Percentiles rank a stretch among this genome's conserved stretches.
Evolutionary conservation across 768 basidiomycete genomes (phyloP).

Genomic region (Calvatia gigantea): DNA sequence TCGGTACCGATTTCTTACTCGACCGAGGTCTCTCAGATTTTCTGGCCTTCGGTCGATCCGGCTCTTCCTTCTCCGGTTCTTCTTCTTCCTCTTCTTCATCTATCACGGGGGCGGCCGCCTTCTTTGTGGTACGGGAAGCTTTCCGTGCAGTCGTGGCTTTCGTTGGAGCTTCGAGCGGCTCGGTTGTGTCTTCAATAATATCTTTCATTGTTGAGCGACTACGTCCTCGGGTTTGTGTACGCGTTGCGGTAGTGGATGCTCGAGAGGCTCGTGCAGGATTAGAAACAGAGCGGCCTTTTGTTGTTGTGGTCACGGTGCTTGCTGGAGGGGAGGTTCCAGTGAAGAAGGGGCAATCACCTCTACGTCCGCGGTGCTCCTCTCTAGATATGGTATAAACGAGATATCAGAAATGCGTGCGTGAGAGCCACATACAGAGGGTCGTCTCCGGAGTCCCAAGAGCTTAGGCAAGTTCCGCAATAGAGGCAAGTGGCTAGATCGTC

Average conservation of each 20-base stretch:
- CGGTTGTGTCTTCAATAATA: constrained; percentile 6
- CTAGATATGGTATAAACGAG: constrained; percentile 22
- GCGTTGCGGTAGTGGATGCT: constrained; percentile 24
- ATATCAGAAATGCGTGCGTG: background rate
- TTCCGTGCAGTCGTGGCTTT: constrained; percentile 4
- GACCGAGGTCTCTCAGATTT: background rate
- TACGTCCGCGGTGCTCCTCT: constrained; percentile 72
- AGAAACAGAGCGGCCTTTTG: constrained; percentile 11
- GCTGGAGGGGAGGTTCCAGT: constrained; percentile 16
- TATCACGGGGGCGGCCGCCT: background rate
- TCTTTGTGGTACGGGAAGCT: background rate
- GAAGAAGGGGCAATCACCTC: constrained; percentile 44
- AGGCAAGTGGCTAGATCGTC: constrained; percentile 86
- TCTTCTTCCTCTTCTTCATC: background rate
- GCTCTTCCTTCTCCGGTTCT: background rate
- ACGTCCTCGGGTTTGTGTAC: constrained; percentile 3
- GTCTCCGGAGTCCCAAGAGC: constrained; percentile 86
- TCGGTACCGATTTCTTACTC: background rate
- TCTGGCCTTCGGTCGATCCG: background rate
- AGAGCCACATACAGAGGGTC: constrained; percentile 68
- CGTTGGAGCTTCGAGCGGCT: constrained; percentile 22
- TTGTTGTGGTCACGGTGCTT: constrained; percentile 2
- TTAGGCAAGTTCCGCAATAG: constrained; percentile 76
- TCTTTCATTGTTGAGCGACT: constrained; percentile 5
- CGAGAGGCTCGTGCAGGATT: constrained; percentile 22